Base-by-base conservation (phyloP, 2,329 filamentous ascomycete species). In the Plenodomus tracheiphilus region DNA sequence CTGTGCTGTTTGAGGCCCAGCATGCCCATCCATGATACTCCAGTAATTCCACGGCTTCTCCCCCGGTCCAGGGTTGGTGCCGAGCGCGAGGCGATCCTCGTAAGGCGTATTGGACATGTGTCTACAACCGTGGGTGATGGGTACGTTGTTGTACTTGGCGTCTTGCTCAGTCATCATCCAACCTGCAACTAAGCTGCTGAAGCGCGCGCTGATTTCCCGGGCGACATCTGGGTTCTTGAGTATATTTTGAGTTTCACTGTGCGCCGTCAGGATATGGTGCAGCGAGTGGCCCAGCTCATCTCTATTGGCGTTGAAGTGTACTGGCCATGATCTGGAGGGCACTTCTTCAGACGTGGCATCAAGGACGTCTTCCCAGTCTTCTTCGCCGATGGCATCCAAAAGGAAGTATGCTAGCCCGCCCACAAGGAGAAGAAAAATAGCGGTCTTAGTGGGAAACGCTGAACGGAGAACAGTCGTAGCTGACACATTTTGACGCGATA, bases 11-110 rank as follows among this genome's bases (percentile, higher is more conserved):
- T 74, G 70, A 57, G 72, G 72, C 9, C 78, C 79, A 5, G 75
- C 77, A 52, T 81, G 79, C 0, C 79, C 79, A 48, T 82, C 79
- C 43, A 75, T 79, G 9, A 81, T 73, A 7, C 74, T 75, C 71
- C 71, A 75, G 52, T 65, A 74, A 39, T 68, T 64, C 70, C 70
- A 73, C 1, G 49, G 53, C 15, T 65, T 54, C 1, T 45, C 50
- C 1, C 68, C 68, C 1, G 63, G 60, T 0, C 69, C 69, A 1
- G 64, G 66, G 10, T 55, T 55, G 0, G 61, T 68, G 2, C 68
- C 68, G 3, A 69, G 20, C 7, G 61, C 57, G 39, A 57, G 66
- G 46, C 58, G 65, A 41, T 73, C 70, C 39, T 73, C 70, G 47
- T 62, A 67, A 5, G 64, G 66, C 43, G 57, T 50, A 51, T 71